Evolutionary conservation across 2,329 filamentous ascomycete species (phyloP).

Genomic region (Monilinia vaccinii-corymbosi): DNA sequence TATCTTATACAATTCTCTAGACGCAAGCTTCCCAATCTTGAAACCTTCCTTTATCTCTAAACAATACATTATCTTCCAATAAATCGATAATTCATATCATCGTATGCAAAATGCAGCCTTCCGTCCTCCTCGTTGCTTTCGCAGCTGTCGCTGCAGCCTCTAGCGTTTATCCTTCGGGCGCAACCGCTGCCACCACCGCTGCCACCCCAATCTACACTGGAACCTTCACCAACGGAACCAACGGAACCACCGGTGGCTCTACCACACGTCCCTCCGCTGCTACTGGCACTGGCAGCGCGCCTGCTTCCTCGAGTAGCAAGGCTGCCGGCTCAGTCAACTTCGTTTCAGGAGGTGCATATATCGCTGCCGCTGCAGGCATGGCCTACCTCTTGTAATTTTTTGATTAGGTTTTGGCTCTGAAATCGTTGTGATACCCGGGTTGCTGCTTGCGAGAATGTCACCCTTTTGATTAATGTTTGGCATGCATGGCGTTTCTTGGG

Average conservation of each 20-base stretch:
- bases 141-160: conserved; percentile 13
- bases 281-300: neutral
- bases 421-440: conserved; percentile 7
- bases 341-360: conserved; percentile 3
- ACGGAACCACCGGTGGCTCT: neutral
- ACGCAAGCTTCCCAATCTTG: neutral
- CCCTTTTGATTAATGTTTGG: conserved; percentile 6
- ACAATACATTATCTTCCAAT: neutral
- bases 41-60: neutral
- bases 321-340: neutral
- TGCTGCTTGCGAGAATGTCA: conserved; percentile 6
- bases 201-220: neutral
- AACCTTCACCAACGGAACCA: conserved; percentile 4
- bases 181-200: conserved; percentile 6
- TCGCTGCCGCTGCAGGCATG: conserved; percentile 8
- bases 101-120: conserved; percentile 12
- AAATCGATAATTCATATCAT: neutral
- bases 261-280: neutral
- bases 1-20: neutral
- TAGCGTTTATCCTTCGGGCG: conserved; percentile 6
- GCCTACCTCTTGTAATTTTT: conserved; percentile 7
- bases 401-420: conserved; percentile 1
- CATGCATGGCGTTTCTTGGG: conserved; percentile 6
- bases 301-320: neutral
- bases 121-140: conserved; percentile 13